Conservation (phyloP, 768 basidiomycete species). For the Leccinum rimulosum region DNA sequence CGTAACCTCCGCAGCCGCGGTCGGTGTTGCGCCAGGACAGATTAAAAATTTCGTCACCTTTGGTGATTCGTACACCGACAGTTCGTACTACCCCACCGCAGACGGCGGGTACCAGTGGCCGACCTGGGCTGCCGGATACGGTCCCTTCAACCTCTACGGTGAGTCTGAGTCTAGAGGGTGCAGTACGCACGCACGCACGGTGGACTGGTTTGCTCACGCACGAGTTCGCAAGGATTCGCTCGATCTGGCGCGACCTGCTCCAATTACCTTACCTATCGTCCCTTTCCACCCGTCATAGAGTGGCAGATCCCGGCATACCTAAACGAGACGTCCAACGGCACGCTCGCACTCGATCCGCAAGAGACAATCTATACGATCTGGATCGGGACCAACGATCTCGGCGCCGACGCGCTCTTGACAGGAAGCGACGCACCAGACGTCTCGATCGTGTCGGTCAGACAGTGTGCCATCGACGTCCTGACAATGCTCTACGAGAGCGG, state of each 20-base stretch:
- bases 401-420: slow-evolving; percentile 50
- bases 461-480: slow-evolving; percentile 61
- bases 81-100: slow-evolving; percentile 34
- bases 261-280: slow-evolving; percentile 54
- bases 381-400: slow-evolving; percentile 70
- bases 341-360: slow-evolving; percentile 33
- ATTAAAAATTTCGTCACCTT: slow-evolving; percentile 68
- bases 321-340: slow-evolving; percentile 39
- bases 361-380: slow-evolving; percentile 64
- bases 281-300: slow-evolving; percentile 56
- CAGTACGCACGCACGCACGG: no score
- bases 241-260: slow-evolving; percentile 64
- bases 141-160: slow-evolving; percentile 50
- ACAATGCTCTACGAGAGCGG: slow-evolving; percentile 53
- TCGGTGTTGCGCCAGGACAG: slow-evolving; percentile 38
- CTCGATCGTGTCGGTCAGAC: slow-evolving; percentile 55
- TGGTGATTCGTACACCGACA: slow-evolving; percentile 65
- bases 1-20: slow-evolving; percentile 2
- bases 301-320: slow-evolving; percentile 49
- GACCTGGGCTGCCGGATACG: slow-evolving; percentile 54
- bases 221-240: slow-evolving; percentile 38
- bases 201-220: not conserved
- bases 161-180: not conserved
- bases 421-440: slow-evolving; percentile 44
- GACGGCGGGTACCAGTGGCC: slow-evolving; percentile 58